These are phyloP conservation scores for Fraxinus paxiana DNA, from an alignment of 305 asterid genomes.

Conservation along the genomic window DNA sequence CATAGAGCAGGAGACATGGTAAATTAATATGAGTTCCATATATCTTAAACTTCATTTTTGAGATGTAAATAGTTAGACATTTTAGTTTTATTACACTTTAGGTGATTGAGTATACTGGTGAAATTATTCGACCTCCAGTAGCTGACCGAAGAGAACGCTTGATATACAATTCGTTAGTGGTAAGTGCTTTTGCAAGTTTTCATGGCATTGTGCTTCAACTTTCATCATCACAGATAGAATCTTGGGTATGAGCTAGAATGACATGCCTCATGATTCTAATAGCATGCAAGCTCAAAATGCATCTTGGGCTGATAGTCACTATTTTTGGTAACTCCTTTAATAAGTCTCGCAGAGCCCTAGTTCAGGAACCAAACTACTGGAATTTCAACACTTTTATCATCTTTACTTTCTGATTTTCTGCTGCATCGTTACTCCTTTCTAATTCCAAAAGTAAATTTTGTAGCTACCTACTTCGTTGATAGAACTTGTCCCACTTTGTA, in stretches of 20 bases:
- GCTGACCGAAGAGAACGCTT: constrained; percentile 93
- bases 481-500: not conserved
- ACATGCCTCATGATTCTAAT: not conserved
- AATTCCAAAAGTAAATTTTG: not conserved
- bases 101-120: constrained; percentile 93
- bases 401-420: not conserved
- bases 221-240: not conserved
- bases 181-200: constrained; percentile 37
- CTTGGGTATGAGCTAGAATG: not conserved
- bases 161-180: constrained; percentile 89
- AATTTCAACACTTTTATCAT: not conserved
- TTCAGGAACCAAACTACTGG: not conserved
- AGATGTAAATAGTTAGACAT: constrained; percentile 17
- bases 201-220: not conserved
- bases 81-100: constrained; percentile 31
- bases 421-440: not conserved
- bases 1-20: constrained; percentile 98
- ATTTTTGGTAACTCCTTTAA: not conserved
- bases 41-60: constrained; percentile 7
- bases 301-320: not conserved
- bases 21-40: constrained; percentile 26
- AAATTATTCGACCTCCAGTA: constrained; percentile 78
- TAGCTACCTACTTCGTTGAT: not conserved
- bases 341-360: not conserved
- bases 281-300: not conserved